Conservation (phyloP, 768 basidiomycete species). For the Russula sp. region DNA sequence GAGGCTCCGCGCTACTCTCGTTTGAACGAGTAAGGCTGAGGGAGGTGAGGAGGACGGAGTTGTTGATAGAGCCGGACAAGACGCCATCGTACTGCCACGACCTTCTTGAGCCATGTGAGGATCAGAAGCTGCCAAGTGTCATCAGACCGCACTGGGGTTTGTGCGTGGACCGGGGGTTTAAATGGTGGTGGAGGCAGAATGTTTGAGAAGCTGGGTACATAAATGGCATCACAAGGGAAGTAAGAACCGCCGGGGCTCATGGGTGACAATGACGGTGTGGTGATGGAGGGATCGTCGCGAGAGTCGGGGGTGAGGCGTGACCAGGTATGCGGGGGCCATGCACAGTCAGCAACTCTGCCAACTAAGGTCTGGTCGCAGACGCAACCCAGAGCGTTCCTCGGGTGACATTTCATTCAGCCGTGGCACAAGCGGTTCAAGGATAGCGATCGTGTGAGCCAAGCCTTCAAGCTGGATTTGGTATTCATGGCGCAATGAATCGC, state of each 20-base stretch:
- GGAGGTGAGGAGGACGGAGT: constrained; percentile 67
- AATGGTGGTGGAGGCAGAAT: constrained; percentile 22
- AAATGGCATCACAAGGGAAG: constrained; percentile 15
- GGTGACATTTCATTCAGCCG: constrained; percentile 86
- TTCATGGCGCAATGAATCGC: constrained; percentile 95
- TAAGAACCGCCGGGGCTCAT: constrained; percentile 6
- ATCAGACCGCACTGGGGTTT: not conserved
- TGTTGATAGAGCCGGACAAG: constrained; percentile 75
- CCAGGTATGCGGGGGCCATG: constrained; percentile 35
- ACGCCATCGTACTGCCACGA: constrained; percentile 55
- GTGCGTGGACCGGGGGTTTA: constrained; percentile 9
- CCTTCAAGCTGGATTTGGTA: constrained; percentile 95
- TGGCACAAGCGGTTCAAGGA: constrained; percentile 82
- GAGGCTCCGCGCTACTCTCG: constrained; percentile 66
- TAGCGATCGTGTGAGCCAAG: constrained; percentile 81
- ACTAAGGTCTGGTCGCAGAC: constrained; percentile 84
- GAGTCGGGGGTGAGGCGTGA: constrained; percentile 16
- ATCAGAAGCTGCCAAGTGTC: too few species aligned
- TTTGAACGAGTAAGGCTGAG: constrained; percentile 57
- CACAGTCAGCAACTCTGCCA: constrained; percentile 79
- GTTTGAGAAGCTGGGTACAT: constrained; percentile 4
- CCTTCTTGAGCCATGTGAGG: constrained; percentile 29
- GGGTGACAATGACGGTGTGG: constrained; percentile 11
- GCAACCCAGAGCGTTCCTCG: constrained; percentile 80
- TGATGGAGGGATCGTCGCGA: constrained; percentile 18